Conservation (phyloP, 2,329 filamentous ascomycete genomes). For the Raffaelea ambrosiae region DNA sequence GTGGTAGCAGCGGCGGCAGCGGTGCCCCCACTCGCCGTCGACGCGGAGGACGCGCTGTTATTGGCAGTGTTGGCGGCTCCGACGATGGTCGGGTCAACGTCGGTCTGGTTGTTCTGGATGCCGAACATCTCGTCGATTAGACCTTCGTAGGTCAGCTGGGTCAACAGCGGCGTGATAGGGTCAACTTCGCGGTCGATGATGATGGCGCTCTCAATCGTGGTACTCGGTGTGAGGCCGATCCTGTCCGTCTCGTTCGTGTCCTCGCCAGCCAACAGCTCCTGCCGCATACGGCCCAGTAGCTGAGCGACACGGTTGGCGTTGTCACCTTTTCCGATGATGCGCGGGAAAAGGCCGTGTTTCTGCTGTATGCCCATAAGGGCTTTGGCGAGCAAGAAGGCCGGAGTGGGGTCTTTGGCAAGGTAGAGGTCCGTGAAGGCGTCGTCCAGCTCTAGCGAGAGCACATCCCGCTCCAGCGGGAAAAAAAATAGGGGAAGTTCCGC, state of each 20-base stretch:
- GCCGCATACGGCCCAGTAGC: slow-evolving; percentile 80
- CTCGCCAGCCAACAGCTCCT: slow-evolving; percentile 76
- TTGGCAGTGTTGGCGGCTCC: slow-evolving; percentile 43
- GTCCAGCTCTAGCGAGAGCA: slow-evolving; percentile 84
- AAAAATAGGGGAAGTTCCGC: slow-evolving; percentile 83
- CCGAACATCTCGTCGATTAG: slow-evolving; percentile 89
- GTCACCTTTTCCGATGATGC: slow-evolving; percentile 92
- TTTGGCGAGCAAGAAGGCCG: slow-evolving; percentile 80
- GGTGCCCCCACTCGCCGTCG: slow-evolving; percentile 46
- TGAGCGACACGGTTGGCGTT: slow-evolving; percentile 85
- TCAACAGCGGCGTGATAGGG: slow-evolving; percentile 83
- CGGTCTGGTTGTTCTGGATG: slow-evolving; percentile 85
- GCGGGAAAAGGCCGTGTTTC: slow-evolving; percentile 84
- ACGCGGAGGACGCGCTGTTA: slow-evolving; percentile 36
- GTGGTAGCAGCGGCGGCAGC: slow-evolving; percentile 20
- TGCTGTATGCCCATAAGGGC: slow-evolving; percentile 93
- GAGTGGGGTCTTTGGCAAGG: slow-evolving; percentile 80
- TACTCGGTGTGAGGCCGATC: slow-evolving; percentile 72
- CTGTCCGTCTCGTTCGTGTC: slow-evolving; percentile 53
- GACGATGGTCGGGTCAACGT: slow-evolving; percentile 84
- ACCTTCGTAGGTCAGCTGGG: slow-evolving; percentile 93
- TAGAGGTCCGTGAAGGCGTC: slow-evolving; percentile 83
- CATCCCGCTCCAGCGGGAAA: slow-evolving; percentile 82
- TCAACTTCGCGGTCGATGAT: slow-evolving; percentile 95
- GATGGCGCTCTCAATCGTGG: slow-evolving; percentile 80